Base-by-base conservation (phyloP, 768 basidiomycete genomes). In the Xerocomellus chrysenteron region DNA sequence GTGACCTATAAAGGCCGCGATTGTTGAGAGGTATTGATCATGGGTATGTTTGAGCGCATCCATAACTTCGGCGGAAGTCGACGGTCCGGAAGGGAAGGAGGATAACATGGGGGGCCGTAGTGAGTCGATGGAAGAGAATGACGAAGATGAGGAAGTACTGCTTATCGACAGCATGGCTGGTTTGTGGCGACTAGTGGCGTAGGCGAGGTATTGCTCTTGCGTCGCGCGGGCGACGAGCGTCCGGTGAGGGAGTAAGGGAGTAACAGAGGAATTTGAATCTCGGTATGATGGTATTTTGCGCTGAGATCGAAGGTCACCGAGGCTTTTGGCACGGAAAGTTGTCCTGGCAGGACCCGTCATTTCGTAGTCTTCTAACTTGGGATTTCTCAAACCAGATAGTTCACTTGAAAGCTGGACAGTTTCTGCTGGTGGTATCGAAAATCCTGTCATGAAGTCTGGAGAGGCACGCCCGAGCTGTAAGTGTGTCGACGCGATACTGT, bases 1-100 rank as follows among this genome's bases (percentile, higher is more conserved):
- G 68, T 98, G 94, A 1, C 95, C 96, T 64, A 99, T 97, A 71
- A 99, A 94, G 7, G 95, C 96, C 21, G 97, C 95, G 67, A 97
- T 93, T 19, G 93, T 91, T 5, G 93, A 96, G 12, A 98, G 78
- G 65, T 95, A 90, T 47, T 88, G 83, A 67, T 97, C 94, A 68
- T 97, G 94, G 14, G 91, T 91, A 58, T 78, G 74, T n/a, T 88
- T 84, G 44, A 97, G 79, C 8, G 87, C 85, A 55, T 88, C 87
- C 72, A 89, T 78, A 6, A 92, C 82, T 65, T 90, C 86, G 2
- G 79, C 72, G 46, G 85, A 77, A 24, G 81, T 85, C 37, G 85
- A 84, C 45, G 88, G 85, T 4, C 92, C 92, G 39, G 78, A 78
- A 40, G 90, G 92, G 65, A 92, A 90, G 26, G 70, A 52, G 10